Evolutionary conservation across 345 rosid species (phyloP).

Genomic region (Viola odorata): DNA sequence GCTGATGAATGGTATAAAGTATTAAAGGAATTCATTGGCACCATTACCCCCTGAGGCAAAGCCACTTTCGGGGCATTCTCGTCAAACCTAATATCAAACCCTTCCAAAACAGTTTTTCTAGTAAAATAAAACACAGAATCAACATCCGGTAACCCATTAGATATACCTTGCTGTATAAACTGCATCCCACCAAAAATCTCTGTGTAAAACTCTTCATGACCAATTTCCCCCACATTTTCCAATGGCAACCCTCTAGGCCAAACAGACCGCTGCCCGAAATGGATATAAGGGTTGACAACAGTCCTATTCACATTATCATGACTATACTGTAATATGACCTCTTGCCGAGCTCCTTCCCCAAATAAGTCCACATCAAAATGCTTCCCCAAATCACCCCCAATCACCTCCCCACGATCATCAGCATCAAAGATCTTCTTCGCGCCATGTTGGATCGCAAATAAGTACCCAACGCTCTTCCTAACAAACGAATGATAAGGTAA

Average conservation of each 20-base stretch:
- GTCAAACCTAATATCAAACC: constrained; percentile 90
- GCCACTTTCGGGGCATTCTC: constrained; percentile 89
- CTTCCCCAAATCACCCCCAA: constrained; percentile 74
- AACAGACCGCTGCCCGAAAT: constrained; percentile 94
- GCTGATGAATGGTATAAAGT: constrained; percentile 90
- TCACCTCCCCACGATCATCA: constrained; percentile 89
- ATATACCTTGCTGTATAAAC: constrained; percentile 93
- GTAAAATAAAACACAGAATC: constrained; percentile 98
- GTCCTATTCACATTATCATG: constrained; percentile 74
- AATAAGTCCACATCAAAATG: constrained; percentile 87
- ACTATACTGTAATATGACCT: constrained; percentile 72
- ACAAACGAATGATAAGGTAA: constrained; percentile 90
- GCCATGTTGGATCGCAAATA: constrained; percentile 95
- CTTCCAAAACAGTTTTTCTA: constrained; percentile 66
- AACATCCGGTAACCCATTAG: constrained; percentile 94
- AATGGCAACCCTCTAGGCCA: constrained; percentile 99
- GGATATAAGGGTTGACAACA: constrained; percentile 85
- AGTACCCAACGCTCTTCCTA: constrained; percentile 80
- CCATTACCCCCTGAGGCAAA: constrained; percentile 92
- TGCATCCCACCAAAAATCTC: constrained; percentile 95
- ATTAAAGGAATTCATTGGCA: constrained; percentile 85
- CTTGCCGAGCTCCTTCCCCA: constrained; percentile 85
- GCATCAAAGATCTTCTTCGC: constrained; percentile 90
- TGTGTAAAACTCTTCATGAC: constrained; percentile 84
- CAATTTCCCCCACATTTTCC: constrained; percentile 86